Evolutionary conservation across 2,329 filamentous ascomycete species (phyloP), one percentile per base, ranked within the genome.

Genomic region (Gnomoniopsis sp.): DNA sequence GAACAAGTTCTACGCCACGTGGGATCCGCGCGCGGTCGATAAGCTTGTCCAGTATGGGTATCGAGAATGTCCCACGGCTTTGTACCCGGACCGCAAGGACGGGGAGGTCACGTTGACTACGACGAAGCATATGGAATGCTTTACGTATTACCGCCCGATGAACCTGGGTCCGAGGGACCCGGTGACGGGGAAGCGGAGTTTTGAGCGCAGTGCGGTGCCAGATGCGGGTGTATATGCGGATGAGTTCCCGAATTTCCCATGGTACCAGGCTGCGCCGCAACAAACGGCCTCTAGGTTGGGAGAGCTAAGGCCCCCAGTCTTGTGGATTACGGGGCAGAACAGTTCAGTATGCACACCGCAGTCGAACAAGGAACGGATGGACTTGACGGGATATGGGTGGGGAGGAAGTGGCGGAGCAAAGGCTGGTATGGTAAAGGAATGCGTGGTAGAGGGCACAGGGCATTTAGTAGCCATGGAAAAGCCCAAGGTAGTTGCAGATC

Each of bases 391-490:
- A 1, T 72, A 74, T 0, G 89, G 85, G 0, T 73, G 82, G 0
- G 87, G 89, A 7, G 90, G 90, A 1, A 88, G 85, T 64, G 84
- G 91, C 19, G 83, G 88, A 50, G 77, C 70, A 3, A 72, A 74
- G n/a, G 81, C 81, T 14, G 90, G 89, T 0, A 78, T 85, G 49
- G 92, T 96, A 2, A 79, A 78, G 57, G 80, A 86, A 63, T 80
- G 90, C 6, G 77, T 85, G 17, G 73, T 95, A 8, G 74, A 88
- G 30, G 81, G 81, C 0, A 78, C 81, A 6, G 91, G 93, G 0
- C 93, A 98, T 72, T 72, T 97, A 46, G 84, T 97, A 30, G 88
- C 93, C 0, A 90, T 96, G 84, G 92, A 96, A 72, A 82, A 83
- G 43, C 89, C 90, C 0, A 75, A 67, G 2, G 78, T 84, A 66